phyloP scores from a whole-genome alignment of 1,284 basidiomycete species.

The Sanghuangporus sanghuang region DNA sequence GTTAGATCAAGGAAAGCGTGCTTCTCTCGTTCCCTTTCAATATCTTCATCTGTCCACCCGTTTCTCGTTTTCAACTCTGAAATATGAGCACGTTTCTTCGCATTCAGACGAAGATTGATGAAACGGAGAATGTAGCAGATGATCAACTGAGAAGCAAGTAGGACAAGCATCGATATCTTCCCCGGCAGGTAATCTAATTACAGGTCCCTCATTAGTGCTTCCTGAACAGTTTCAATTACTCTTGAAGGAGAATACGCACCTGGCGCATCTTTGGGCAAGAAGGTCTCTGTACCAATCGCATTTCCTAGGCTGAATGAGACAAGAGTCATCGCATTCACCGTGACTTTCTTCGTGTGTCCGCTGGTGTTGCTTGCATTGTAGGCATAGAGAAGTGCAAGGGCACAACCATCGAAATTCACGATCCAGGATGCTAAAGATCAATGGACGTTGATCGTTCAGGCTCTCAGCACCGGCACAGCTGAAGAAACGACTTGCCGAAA shows the following conservation, averaged over 20 bases:
- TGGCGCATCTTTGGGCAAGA: conserved; percentile 58
- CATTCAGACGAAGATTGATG: conserved; percentile 51
- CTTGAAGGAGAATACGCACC: conserved; percentile 33
- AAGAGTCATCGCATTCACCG: conserved; percentile 58
- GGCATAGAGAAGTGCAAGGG: conserved; percentile 56
- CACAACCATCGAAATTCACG: conserved; percentile 52
- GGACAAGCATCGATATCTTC: conserved; percentile 56
- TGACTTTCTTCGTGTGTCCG: conserved; percentile 65
- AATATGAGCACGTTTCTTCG: conserved; percentile 39
- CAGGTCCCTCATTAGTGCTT: too few relatives aligned
- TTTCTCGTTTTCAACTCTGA: conserved; percentile 39
- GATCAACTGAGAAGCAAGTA: conserved; percentile 48
- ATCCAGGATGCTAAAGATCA: conserved; percentile 43
- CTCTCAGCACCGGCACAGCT: too few relatives aligned
- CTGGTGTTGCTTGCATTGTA: conserved; percentile 65
- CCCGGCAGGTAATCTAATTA: conserved; percentile 33
- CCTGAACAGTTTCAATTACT: too few relatives aligned
- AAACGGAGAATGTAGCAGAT: conserved; percentile 47
- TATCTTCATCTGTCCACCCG: conserved; percentile 53
- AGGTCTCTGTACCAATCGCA: conserved; percentile 57
- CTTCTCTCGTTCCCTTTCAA: conserved; percentile 49
- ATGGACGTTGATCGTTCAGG: too few relatives aligned
- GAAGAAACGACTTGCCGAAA: conserved; percentile 35
- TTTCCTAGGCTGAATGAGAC: conserved; percentile 54
- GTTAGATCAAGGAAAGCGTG: conserved; percentile 62